Percentiles rank a stretch among this genome's conserved stretches.
phyloP scores from a whole-genome alignment of 2,329 filamentous ascomycete species.

The Aspergillus neotritici region DNA sequence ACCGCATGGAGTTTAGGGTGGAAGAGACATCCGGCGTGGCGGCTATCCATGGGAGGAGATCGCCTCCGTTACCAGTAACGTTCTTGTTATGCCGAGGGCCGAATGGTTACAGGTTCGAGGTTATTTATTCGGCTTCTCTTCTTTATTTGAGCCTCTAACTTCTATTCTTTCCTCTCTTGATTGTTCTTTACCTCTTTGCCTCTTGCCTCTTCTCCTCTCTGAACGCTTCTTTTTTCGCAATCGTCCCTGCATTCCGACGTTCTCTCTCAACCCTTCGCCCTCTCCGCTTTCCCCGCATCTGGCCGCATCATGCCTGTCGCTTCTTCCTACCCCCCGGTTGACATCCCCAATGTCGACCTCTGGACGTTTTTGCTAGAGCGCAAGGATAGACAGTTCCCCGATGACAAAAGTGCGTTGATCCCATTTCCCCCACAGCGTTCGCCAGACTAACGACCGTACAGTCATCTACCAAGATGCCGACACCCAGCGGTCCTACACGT shows the following conservation, averaged over 20 bases:
- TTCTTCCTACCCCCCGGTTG: conserved; percentile 59
- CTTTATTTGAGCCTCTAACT: not conserved
- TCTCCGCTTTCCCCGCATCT: conserved; percentile 15
- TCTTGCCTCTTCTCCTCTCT: not conserved
- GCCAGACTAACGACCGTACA: conserved; percentile 32
- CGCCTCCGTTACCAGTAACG: too few species aligned
- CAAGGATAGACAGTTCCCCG: conserved; percentile 59
- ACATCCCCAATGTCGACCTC: conserved; percentile 69
- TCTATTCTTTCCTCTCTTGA: not conserved
- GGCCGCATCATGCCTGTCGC: conserved; percentile 61
- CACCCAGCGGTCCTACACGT: conserved; percentile 65
- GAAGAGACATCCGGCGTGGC: too few species aligned
- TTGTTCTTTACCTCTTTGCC: not conserved
- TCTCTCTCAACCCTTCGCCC: not conserved
- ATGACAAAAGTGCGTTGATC: conserved; percentile 60
- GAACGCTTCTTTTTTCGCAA: too few species aligned
- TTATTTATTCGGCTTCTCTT: not conserved
- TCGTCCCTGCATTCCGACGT: not conserved
- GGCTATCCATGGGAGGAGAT: too few species aligned
- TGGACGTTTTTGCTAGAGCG: conserved; percentile 74
- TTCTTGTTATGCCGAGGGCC: conserved; percentile 1
- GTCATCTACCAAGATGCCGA: conserved; percentile 74
- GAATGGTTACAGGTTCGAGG: not conserved
- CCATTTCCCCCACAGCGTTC: not conserved
- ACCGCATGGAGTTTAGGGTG: too few species aligned